Conservation (phyloP, 164 flowering plant genomes). For the Nymphaea thermarum region DNA sequence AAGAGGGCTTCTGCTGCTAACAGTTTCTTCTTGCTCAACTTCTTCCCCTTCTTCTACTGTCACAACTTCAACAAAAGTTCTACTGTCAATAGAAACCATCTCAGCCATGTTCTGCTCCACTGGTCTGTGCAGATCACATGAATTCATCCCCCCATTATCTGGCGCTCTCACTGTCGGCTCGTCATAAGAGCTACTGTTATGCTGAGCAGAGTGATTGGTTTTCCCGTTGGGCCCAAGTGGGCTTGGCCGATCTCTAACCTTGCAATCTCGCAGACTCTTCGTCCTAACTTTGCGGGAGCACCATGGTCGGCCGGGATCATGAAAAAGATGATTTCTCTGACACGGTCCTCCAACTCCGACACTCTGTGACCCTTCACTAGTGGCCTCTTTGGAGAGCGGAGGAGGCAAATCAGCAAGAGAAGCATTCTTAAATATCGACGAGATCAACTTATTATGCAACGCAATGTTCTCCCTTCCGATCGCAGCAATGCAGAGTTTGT, state of each 20-base stretch:
- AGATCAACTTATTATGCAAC: slow-evolving; percentile 60
- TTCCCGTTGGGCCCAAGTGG: slow-evolving; percentile 53
- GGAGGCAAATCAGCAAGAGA: slow-evolving; percentile 46
- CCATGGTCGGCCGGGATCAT: background rate
- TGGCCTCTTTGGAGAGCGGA: slow-evolving; percentile 8
- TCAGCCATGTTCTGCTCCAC: slow-evolving; percentile 34
- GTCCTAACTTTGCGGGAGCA: slow-evolving; percentile 50
- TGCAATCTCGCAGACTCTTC: slow-evolving; percentile 28
- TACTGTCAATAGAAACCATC: slow-evolving; percentile 54
- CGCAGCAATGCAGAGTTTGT: slow-evolving; percentile 37
- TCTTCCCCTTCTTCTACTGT: slow-evolving; percentile 94
- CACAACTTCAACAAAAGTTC: slow-evolving; percentile 49
- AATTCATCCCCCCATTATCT: background rate
- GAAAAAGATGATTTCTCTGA: slow-evolving; percentile 10
- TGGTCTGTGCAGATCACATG: background rate
- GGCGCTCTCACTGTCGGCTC: too few relatives aligned
- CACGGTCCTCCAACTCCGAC: slow-evolving; percentile 24
- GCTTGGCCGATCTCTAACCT: slow-evolving; percentile 40
- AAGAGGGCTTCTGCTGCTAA: slow-evolving; percentile 72
- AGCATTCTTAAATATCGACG: slow-evolving; percentile 55
- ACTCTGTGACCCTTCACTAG: slow-evolving; percentile 12
- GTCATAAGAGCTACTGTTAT: too few relatives aligned
- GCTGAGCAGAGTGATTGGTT: slow-evolving; percentile 5
- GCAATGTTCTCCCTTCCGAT: slow-evolving; percentile 63
- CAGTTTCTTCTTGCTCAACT: slow-evolving; percentile 56